Conservation (phyloP, 352 stramenopile genomes). For the Bremia lactucae region DNA sequence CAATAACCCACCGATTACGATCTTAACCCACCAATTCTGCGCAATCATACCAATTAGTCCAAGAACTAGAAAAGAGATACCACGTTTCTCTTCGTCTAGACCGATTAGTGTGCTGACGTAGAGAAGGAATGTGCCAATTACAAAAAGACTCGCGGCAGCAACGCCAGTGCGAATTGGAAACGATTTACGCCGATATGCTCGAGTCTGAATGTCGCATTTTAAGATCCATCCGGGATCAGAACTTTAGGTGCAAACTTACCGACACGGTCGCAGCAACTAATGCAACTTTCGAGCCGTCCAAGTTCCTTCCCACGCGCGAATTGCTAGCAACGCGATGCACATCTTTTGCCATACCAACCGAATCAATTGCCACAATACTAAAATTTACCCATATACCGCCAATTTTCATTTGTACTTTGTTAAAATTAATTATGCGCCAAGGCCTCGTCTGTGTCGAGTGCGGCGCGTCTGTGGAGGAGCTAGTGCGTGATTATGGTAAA, state of each 20-base stretch:
- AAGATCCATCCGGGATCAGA: background rate
- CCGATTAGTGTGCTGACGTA: slow-evolving; percentile 68
- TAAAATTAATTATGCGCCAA: slow-evolving; percentile 3
- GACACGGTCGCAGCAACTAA: slow-evolving; percentile 18
- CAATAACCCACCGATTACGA: background rate
- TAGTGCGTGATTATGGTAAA: slow-evolving; percentile 79
- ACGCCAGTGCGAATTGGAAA: slow-evolving; percentile 72
- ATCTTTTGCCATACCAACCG: slow-evolving; percentile 43
- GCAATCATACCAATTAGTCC: slow-evolving; percentile 52
- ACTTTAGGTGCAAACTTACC: slow-evolving; percentile 9
- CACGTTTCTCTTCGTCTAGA: slow-evolving; percentile 59
- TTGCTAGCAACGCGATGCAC: slow-evolving; percentile 27
- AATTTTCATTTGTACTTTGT: slow-evolving; percentile 5
- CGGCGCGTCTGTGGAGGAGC: slow-evolving; percentile 40
- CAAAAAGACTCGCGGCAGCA: slow-evolving; percentile 58
- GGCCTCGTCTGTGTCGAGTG: slow-evolving; percentile 69
- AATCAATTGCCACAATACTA: no score
- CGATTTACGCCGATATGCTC: slow-evolving; percentile 32
- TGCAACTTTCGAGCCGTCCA: slow-evolving; percentile 22
- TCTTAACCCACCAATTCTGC: background rate
- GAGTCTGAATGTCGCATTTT: slow-evolving; percentile 6
- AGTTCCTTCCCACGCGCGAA: slow-evolving; percentile 22
- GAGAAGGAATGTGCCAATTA: slow-evolving; percentile 59
- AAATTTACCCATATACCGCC: no score
- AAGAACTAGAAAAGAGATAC: slow-evolving; percentile 68